phyloP scores from a whole-genome alignment of 1,284 basidiomycete genomes.

The Malassezia globosa region DNA sequence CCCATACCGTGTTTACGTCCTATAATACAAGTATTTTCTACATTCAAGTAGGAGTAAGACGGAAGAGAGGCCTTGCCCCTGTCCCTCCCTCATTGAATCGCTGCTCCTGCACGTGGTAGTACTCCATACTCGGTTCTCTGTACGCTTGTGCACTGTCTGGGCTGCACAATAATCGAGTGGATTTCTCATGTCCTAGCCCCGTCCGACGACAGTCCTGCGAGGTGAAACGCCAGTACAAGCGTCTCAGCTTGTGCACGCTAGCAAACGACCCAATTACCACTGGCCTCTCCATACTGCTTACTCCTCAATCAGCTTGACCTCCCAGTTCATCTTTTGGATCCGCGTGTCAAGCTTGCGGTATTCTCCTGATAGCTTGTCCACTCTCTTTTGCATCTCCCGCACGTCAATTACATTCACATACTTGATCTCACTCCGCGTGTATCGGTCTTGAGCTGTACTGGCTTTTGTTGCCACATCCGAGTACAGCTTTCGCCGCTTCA shows the following conservation, averaged over 20 bases:
- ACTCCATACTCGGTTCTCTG: not conserved
- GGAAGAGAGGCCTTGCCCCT: not conserved
- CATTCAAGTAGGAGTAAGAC: no score
- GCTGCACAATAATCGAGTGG: not conserved
- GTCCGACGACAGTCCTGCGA: no score
- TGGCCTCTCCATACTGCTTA: not conserved
- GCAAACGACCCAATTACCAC: not conserved
- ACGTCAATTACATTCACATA: not conserved
- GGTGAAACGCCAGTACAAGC: not conserved
- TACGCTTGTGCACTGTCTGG: constrained; percentile 1
- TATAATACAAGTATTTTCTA: no score
- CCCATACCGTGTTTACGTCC: no score
- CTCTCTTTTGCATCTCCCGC: not conserved
- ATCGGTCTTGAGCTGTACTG: not conserved
- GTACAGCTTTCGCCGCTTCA: constrained; percentile 2
- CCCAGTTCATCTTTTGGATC: constrained; percentile 2
- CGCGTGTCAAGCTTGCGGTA: not conserved
- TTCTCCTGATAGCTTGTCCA: not conserved
- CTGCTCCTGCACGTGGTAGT: constrained; percentile 5
- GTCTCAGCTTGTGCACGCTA: constrained; percentile 1
- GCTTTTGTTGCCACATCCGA: not conserved
- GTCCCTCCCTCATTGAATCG: not conserved
- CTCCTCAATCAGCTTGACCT: not conserved
- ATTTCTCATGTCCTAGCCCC: not conserved
- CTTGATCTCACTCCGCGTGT: not conserved